These are phyloP conservation scores for Acrocalymma vagum DNA, from an alignment of 2,329 filamentous ascomycete species.

Conservation along the genomic window DNA sequence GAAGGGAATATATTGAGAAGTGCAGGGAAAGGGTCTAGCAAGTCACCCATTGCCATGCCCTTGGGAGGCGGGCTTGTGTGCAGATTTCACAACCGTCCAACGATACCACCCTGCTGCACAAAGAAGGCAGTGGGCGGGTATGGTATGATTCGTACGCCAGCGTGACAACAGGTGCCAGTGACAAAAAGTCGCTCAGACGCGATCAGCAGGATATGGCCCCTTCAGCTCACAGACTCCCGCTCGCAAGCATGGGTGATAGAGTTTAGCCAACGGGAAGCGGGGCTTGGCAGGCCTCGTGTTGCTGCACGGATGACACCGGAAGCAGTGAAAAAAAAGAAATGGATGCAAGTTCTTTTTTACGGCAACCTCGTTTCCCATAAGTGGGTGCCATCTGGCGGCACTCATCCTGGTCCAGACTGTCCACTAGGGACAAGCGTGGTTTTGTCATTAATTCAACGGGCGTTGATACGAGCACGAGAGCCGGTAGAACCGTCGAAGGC, in stretches of 20 bases:
- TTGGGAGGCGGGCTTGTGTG: slow-evolving; percentile 20
- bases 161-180: slow-evolving; percentile 30
- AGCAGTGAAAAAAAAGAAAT: slow-evolving; percentile 33
- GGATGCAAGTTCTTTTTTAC: slow-evolving; percentile 38
- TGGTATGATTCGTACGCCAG: slow-evolving; percentile 28
- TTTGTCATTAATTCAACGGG: slow-evolving; percentile 36
- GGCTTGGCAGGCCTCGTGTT: slow-evolving; percentile 34
- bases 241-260: slow-evolving; percentile 25
- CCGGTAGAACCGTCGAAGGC: slow-evolving; percentile 31
- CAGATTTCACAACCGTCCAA: slow-evolving; percentile 16
- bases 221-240: slow-evolving; percentile 44
- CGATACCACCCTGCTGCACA: too few relatives aligned
- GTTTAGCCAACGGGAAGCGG: slow-evolving; percentile 44
- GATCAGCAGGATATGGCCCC: slow-evolving; percentile 32
- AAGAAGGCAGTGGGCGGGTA: not conserved
- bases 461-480: slow-evolving; percentile 36
- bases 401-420: slow-evolving; percentile 26
- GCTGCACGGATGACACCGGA: slow-evolving; percentile 44
- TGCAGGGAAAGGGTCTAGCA: slow-evolving; percentile 13
- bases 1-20: slow-evolving; percentile 14
- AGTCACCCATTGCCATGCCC: slow-evolving; percentile 16
- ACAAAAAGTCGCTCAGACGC: slow-evolving; percentile 35
- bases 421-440: slow-evolving; percentile 24
- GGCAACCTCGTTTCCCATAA: slow-evolving; percentile 32
- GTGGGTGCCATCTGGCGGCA: slow-evolving; percentile 28